These are phyloP conservation scores for Boletus vermiculosoides DNA, from an alignment of 768 basidiomycete species.

Conservation along the genomic window DNA sequence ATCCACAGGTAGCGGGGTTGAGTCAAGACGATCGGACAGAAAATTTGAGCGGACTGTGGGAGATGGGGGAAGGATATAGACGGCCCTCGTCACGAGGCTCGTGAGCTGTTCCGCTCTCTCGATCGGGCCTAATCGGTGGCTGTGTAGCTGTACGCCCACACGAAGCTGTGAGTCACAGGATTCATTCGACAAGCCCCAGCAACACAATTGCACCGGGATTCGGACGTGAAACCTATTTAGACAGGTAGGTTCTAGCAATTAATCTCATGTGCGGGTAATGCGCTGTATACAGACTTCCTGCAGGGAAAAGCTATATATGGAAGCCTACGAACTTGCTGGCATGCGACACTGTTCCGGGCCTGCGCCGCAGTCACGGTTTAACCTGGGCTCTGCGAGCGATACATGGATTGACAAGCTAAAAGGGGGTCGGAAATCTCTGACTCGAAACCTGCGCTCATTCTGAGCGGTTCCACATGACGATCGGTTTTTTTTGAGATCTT, in stretches of 20 bases:
- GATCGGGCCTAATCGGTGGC: constrained; percentile 26
- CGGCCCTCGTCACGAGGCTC: constrained; percentile 1
- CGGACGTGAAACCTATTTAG: not conserved
- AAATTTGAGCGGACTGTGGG: constrained; percentile 10
- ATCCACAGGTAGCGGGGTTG: constrained; percentile 14
- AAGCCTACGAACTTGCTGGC: not conserved
- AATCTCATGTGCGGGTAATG: not conserved
- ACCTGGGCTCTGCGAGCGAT: not conserved
- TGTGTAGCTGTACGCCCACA: not conserved
- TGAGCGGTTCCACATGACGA: not conserved
- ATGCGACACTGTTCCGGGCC: not conserved
- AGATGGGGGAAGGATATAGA: constrained; percentile 20
- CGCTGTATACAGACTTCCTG: not conserved
- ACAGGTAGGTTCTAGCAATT: not conserved
- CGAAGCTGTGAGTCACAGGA: not conserved
- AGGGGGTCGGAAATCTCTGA: not conserved
- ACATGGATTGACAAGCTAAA: not conserved
- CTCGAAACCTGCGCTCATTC: not conserved
- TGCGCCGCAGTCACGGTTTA: not conserved
- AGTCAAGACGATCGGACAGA: constrained; percentile 13
- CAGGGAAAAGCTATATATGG: not conserved
- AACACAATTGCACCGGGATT: not conserved
- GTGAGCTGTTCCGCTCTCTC: constrained; percentile 4
- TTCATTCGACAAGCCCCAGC: not conserved
- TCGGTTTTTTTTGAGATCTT: not conserved